phyloP scores from a whole-genome alignment of 345 rosid species.

The Aquilaria yunnanensis region DNA sequence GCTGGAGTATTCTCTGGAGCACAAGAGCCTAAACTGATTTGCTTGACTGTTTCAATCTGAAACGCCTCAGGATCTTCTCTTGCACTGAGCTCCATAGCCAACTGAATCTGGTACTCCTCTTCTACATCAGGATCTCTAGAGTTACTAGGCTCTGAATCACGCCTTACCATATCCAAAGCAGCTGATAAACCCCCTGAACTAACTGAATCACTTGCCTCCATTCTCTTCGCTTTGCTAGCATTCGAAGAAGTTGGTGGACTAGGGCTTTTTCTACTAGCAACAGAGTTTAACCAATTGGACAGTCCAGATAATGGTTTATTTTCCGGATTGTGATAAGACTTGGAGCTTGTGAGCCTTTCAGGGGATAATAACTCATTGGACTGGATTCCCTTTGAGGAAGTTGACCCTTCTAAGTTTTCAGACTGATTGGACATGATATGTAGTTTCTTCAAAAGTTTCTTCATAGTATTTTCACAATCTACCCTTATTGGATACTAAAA shows the following conservation, averaged over 20 bases:
- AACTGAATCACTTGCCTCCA: constrained; percentile 42
- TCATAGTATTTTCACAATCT: constrained; percentile 48
- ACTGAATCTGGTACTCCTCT: constrained; percentile 89
- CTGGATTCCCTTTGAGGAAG: constrained; percentile 50
- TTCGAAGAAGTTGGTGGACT: constrained; percentile 61
- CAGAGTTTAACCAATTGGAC: constrained; percentile 81
- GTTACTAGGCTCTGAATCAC: constrained; percentile 47
- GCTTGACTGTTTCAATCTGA: constrained; percentile 97
- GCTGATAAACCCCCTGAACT: constrained; percentile 30
- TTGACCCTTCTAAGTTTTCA: constrained; percentile 54
- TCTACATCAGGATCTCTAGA: constrained; percentile 74
- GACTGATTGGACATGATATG: constrained; percentile 59
- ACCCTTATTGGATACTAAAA: constrained; percentile 34
- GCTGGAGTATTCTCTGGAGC: constrained; percentile 78
- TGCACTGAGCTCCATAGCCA: constrained; percentile 91
- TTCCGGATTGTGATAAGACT: constrained; percentile 38
- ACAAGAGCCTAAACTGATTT: constrained; percentile 79
- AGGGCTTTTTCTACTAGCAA: constrained; percentile 48
- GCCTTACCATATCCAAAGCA: constrained; percentile 35
- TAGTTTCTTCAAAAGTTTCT: constrained; percentile 87
- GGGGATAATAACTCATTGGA: constrained; percentile 43
- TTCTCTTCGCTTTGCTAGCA: constrained; percentile 33
- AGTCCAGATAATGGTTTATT: constrained; percentile 62
- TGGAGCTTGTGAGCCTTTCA: constrained; percentile 29
- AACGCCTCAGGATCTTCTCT: constrained; percentile 98